Base-by-base conservation (phyloP, 2,329 filamentous ascomycete species). In the Penicillium sumatraense region DNA sequence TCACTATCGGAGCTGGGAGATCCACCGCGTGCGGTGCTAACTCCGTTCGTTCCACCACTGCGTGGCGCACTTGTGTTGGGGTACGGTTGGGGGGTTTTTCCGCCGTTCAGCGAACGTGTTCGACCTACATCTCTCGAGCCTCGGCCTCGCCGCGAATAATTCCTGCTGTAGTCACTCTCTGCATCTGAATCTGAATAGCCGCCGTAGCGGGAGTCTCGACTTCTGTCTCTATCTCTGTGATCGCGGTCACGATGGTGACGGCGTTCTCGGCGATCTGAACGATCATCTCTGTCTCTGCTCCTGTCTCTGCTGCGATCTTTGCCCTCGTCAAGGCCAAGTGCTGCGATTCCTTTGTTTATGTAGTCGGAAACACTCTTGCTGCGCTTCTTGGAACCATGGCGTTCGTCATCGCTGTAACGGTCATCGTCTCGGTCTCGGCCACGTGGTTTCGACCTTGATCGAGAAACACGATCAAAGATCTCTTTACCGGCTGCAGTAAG, bases 401-500 rank as follows among this genome's bases (percentile, higher is more conserved):
- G 74, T 13, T 42, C 38, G 24, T 42, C 36, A 49, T 81, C 80
- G 57, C 82, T 61, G 31, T 67, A 79, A 56, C 81, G 81, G 67
- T 85, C 82, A 29, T 61, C 68, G 26, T 47, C 56, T 7, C 73
- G 71, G 26, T 47, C 56, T 7, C 73, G 71, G 33, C 63, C 65
- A 27, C 72, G 69, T 50, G 76, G 77, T 38, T 69, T 71, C 54
- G 76, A 78, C 35, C 75, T 73, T 45, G 79, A 77, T n/a, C 62
- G 57, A 2, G 63, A 65, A 33, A 65, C 21, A 53, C 69, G 72
- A 52, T 78, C 71, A 56, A 72, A 79, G 44, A 74, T 71, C 56
- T 79, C 75, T 58, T 81, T 81, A 3, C 78, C 79, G 1, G 76
- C 77, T 13, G 78, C 77, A 9, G 78, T 78, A n/a, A 80, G 53